Evolutionary conservation across 352 stramenopile genomes (phyloP), one percentile per base, ranked within the genome.

Genomic region (Pythium inflatum): DNA sequence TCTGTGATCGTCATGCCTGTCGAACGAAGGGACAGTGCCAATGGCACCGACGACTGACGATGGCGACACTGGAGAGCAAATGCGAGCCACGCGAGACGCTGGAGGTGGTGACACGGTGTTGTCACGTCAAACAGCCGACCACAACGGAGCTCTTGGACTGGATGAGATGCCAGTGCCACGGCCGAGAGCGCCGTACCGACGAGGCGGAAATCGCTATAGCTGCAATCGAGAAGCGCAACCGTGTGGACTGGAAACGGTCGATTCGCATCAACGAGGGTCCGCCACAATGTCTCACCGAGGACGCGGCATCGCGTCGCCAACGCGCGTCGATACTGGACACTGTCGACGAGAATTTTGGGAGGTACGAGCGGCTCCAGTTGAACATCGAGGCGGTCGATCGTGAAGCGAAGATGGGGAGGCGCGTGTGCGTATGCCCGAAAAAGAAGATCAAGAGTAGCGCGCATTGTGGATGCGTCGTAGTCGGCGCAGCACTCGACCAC

Each of bases 341-440:
- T n/a, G n/a, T n/a, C n/a, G n/a, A n/a, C n/a, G n/a, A n/a, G n/a
- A n/a, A n/a, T n/a, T n/a, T n/a, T n/a, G 34, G 38, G 36, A 3
- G 34, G 2, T 16, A 24, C 18, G 5, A 22, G 38, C 27, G 54
- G 36, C 18, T n/a, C 54, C 33, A 62, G 38, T 22, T 62, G 54
- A 36, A 62, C 36, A 6, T 8, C 22, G 54, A 62, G 54, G 20
- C 36, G 54, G 30, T 48, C 34, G 34, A 61, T 61, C 53, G 33
- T 45, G 34, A 61, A 18, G 24, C 46, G 53, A 7, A 31, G 33
- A 49, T 45, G 53, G 18, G n/a, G 11, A 14, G 24, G 40, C 30
- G 24, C 20, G 28, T 16, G 30, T 57, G 5, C 5, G 16, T 20
- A 20, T 49, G n/a, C 33, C 8, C 24, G 33, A 5, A 6, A 11